A percentile compares a stretch with the other conserved stretches of the same genome.
Evolutionary conservation across 129 eudicot species (phyloP).

Genomic region (Sambucus nigra): DNA sequence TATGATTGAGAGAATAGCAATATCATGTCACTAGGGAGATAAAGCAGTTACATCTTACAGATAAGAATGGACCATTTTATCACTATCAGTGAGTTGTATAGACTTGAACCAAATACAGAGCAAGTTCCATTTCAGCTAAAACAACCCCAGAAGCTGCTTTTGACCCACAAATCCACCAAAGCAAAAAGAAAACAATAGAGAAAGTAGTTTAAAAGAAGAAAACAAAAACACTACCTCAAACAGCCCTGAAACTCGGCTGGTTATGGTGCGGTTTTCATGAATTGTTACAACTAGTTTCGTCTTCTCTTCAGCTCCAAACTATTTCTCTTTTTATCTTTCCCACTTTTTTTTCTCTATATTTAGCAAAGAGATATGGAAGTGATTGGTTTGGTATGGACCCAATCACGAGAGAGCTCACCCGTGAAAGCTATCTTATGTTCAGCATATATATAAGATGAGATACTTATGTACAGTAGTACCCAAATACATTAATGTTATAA

Average conservation of each 20-base stretch:
- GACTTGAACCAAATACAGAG: neutral
- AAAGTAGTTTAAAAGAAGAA: slow-evolving; percentile 1
- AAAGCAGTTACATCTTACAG: neutral
- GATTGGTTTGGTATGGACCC: slow-evolving; percentile 12
- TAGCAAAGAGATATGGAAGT: neutral
- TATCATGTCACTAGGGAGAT: no score
- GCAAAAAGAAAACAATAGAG: slow-evolving; percentile 10
- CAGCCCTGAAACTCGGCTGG: slow-evolving; percentile 27
- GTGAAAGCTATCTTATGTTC: slow-evolving; percentile 19
- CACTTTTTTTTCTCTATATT: neutral
- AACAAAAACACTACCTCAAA: slow-evolving; percentile 20
- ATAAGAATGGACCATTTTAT: neutral
- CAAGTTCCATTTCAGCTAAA: neutral
- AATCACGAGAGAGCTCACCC: slow-evolving; percentile 37
- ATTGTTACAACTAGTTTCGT: slow-evolving; percentile 13
- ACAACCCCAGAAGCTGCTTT: slow-evolving; percentile 5
- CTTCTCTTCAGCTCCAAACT: slow-evolving; percentile 8
- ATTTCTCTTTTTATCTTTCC: slow-evolving; percentile 2
- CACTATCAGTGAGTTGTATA: neutral
- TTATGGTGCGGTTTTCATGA: slow-evolving; percentile 27
- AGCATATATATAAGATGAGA: neutral
- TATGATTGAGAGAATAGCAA: neutral
- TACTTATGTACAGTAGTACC: neutral
- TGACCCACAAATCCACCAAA: slow-evolving; percentile 14
- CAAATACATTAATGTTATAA: neutral